Base-by-base conservation (phyloP, 1,284 basidiomycete species). In the Moniliella sp. region DNA sequence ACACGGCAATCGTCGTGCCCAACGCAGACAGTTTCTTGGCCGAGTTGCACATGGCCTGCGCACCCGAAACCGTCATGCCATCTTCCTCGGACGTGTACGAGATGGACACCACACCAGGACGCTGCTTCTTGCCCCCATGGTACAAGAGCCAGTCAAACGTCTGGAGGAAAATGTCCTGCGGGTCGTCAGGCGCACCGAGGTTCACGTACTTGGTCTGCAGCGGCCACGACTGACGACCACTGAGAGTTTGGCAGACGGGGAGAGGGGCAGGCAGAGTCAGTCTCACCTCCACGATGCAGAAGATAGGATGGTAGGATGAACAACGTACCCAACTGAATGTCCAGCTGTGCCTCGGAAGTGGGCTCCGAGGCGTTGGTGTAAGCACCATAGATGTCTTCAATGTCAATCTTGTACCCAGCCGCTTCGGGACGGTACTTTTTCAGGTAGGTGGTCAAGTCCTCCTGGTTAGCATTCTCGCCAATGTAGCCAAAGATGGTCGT, bases 1-100 rank as follows among this genome's bases (percentile, higher is more conserved):
- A 14, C 11, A 39, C 30, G 3, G 40, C 33, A 16, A 42, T 35
- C 3, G 40, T 42, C 10, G 39, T 40, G 7, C 40, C 40, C 10
- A 32, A 15, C 9, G 34, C 26, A 5, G 37, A 33, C 14, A 42
- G 34, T 30, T 36, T 33, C 28, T 34, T 18, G 12, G 39, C 39
- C 15, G 29, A 35, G 18, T 26, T n/a, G 18, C 34, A 35, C 34
- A 35, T 35, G 10, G 34, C 27, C 27, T 35, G 23, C 4, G 31
- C 31, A 21, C 26, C 23, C 23, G 34, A 13, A 8, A 19, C 23
- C 5, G 15, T 31, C 18, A 31, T 30, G 23, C 16, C 28, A 12
- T 17, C 27, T 21, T 35, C 34, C 19, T 35, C 27, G 28, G 26
- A 11, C n/a, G 28, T 28, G 28, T 35, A 35, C 15, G 34, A 35